Percentiles rank a stretch among this genome's conserved stretches.
Evolutionary conservation across 1,139 yeast species (phyloP).

Genomic region (Yamadazyma spencermartinsiae): DNA sequence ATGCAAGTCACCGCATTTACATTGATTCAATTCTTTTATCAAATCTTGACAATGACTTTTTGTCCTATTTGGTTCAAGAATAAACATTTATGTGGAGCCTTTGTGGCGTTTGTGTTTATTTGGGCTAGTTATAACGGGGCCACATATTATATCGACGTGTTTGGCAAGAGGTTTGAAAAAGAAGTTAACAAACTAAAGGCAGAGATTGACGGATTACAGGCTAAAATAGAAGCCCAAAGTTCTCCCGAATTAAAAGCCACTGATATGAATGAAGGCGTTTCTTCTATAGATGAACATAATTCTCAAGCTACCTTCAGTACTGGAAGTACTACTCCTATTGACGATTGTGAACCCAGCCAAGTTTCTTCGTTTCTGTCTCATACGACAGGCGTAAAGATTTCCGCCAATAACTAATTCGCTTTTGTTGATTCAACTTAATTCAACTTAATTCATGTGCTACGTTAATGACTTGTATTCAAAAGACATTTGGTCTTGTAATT

Average conservation of each 20-base stretch:
- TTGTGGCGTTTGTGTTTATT: constrained; percentile 68
- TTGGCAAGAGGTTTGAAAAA: constrained; percentile 83
- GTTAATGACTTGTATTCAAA: no score
- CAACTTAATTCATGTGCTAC: no score
- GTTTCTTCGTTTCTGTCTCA: background rate
- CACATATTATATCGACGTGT: constrained; percentile 86
- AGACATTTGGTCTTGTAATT: no score
- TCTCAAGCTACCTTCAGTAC: background rate
- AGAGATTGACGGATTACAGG: constrained; percentile 63
- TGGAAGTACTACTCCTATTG: background rate
- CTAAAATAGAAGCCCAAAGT: constrained; percentile 47
- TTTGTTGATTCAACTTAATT: background rate
- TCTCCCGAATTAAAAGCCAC: constrained; percentile 21
- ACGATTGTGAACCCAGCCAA: background rate
- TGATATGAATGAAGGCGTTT: constrained; percentile 1
- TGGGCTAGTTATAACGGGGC: constrained; percentile 93
- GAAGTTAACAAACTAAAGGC: constrained; percentile 71
- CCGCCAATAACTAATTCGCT: background rate
- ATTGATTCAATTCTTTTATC: constrained; percentile 82
- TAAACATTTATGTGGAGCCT: constrained; percentile 65
- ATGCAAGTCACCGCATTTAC: constrained; percentile 87
- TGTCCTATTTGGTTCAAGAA: constrained; percentile 85
- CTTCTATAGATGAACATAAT: constrained; percentile 1
- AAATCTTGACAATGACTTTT: constrained; percentile 81
- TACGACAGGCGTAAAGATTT: background rate